These are phyloP conservation scores for Chytridium lagenaria DNA, from an alignment of 371 early-diverging fungal species.

Conservation along the genomic window DNA sequence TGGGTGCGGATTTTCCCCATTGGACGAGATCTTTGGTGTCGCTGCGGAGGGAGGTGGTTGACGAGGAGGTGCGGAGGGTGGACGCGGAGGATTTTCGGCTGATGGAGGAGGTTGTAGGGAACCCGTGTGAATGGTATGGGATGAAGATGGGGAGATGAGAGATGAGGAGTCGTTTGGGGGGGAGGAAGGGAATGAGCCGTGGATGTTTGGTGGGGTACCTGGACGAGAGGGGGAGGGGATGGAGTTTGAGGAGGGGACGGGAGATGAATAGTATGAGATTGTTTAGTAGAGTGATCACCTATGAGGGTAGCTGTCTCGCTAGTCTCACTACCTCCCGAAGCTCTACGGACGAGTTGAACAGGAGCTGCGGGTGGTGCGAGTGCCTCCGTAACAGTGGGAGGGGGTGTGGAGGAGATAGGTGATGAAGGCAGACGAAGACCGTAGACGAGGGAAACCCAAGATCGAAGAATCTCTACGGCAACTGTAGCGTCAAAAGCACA, in stretches of 20 bases:
- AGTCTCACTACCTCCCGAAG: too few species aligned
- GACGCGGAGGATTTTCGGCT: neutral
- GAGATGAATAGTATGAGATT: too few species aligned
- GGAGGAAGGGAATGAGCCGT: neutral
- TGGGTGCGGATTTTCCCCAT: neutral
- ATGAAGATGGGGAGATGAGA: neutral
- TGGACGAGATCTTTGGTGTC: neutral
- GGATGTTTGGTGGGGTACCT: neutral
- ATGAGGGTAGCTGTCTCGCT: too few species aligned
- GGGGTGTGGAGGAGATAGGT: neutral
- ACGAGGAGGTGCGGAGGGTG: neutral
- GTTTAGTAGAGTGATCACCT: too few species aligned
- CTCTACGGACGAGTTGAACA: too few species aligned
- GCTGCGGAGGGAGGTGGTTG: neutral
- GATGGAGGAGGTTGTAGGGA: neutral
- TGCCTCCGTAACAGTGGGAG: neutral
- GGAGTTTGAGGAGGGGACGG: neutral
- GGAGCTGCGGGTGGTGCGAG: too few species aligned
- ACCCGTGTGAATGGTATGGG: neutral
- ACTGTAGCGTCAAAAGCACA: slow-evolving; percentile 1
- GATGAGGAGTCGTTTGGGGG: neutral
- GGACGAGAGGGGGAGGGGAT: slow-evolving; percentile 7
- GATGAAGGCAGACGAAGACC: neutral
- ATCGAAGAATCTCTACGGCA: neutral
- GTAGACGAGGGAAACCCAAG: neutral